A percentile compares a stretch with the other conserved stretches of the same genome.
phyloP scores from a whole-genome alignment of 331 rosid species.

The Acacia pycnantha region DNA sequence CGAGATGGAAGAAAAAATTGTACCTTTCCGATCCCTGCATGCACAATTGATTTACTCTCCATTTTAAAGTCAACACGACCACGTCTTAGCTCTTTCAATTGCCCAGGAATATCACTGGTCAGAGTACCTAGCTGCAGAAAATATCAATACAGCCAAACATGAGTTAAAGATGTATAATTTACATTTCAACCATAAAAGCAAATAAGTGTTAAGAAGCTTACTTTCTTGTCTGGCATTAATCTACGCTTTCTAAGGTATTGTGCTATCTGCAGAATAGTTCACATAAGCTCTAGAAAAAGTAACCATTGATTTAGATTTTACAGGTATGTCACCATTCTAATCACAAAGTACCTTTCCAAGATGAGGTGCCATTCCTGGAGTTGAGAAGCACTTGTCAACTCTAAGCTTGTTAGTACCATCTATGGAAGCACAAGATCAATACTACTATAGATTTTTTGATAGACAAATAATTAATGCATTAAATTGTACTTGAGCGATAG shows the following conservation, averaged over 20 bases:
- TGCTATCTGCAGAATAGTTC: slow-evolving; percentile 70
- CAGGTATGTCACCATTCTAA: slow-evolving; percentile 13
- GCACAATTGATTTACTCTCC: slow-evolving; percentile 92
- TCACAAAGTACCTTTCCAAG: slow-evolving; percentile 73
- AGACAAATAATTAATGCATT: neutral
- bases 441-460: neutral
- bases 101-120: slow-evolving; percentile 83
- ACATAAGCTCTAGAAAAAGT: slow-evolving; percentile 30
- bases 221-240: slow-evolving; percentile 93
- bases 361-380: slow-evolving; percentile 93
- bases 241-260: slow-evolving; percentile 92
- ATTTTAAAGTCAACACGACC: slow-evolving; percentile 90
- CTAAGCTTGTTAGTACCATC: slow-evolving; percentile 79
- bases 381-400: slow-evolving; percentile 95
- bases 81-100: slow-evolving; percentile 72
- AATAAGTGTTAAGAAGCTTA: slow-evolving; percentile 45
- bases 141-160: slow-evolving; percentile 33
- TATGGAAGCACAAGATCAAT: slow-evolving; percentile 39
- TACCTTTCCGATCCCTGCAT: slow-evolving; percentile 94
- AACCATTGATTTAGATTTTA: slow-evolving; percentile 24
- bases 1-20: slow-evolving; percentile 14
- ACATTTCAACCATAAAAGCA: slow-evolving; percentile 23
- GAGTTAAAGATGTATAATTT: slow-evolving; percentile 23
- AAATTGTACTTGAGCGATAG: neutral
- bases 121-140: slow-evolving; percentile 84